These are phyloP conservation scores for Acacia pycnantha DNA, from an alignment of 331 rosid species.

Conservation along the genomic window DNA sequence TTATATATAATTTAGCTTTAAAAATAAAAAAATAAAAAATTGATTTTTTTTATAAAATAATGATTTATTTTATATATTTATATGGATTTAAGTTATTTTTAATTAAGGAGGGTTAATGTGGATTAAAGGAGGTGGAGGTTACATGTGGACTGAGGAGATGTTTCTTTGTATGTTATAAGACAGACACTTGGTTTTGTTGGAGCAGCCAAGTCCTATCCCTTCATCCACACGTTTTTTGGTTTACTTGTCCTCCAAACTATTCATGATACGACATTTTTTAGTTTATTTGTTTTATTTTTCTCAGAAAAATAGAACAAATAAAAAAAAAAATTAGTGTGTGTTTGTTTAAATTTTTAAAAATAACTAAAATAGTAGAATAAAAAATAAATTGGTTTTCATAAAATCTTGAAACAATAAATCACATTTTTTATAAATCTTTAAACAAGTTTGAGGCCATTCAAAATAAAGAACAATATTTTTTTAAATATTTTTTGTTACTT, in stretches of 20 bases:
- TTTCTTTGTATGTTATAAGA: too few species aligned
- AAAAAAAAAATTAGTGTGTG: neutral
- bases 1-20: too few species aligned
- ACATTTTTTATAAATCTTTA: neutral
- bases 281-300: neutral
- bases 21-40: neutral
- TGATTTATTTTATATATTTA: neutral
- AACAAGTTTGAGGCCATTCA: neutral
- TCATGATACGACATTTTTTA: neutral
- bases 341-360: neutral
- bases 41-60: neutral
- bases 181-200: conserved; percentile 21
- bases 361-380: neutral
- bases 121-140: conserved; percentile 20
- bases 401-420: neutral
- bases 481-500: too few species aligned
- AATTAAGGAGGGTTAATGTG: neutral
- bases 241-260: too few species aligned
- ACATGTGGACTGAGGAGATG: neutral
- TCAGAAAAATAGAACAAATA: too few species aligned
- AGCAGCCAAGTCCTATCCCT: conserved; percentile 7
- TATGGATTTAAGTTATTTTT: neutral
- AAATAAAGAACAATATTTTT: neutral
- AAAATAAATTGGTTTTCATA: neutral
- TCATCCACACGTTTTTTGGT: neutral